Evolutionary conservation across 2,329 filamentous ascomycete genomes (phyloP).

Genomic region (Phyllosticta paracitricarpa): DNA sequence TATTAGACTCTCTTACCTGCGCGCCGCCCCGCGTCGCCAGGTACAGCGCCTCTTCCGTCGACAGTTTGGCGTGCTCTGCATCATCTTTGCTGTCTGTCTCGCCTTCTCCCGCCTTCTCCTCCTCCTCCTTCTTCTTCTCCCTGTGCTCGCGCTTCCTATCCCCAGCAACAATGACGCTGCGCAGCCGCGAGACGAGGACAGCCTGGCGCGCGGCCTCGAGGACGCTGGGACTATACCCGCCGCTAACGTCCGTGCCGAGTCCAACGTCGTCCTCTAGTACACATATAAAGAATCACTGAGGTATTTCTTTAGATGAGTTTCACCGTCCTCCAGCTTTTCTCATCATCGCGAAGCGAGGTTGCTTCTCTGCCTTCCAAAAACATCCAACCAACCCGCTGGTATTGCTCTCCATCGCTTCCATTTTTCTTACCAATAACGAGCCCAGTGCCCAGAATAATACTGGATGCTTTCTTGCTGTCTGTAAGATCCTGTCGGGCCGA

Average conservation of each 20-base stretch:
- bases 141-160: not conserved
- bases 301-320: too few relatives aligned
- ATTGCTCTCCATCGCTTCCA: too few relatives aligned
- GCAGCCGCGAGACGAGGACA: constrained; percentile 63
- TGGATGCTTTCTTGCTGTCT: too few relatives aligned
- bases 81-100: not conserved
- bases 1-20: constrained; percentile 36
- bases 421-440: too few relatives aligned
- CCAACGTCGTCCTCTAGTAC: constrained; percentile 48
- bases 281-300: too few relatives aligned
- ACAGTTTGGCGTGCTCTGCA: constrained; percentile 50
- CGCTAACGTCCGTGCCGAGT: constrained; percentile 82
- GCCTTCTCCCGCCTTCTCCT: not conserved
- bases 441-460: too few relatives aligned
- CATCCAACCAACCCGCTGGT: too few relatives aligned
- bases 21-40: constrained; percentile 85
- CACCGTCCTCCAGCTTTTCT: too few relatives aligned
- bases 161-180: constrained; percentile 44
- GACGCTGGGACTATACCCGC: constrained; percentile 73
- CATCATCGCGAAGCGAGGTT: too few relatives aligned
- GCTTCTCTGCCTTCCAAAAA: too few relatives aligned
- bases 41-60: constrained; percentile 78
- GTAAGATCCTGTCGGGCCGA: too few relatives aligned
- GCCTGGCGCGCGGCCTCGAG: constrained; percentile 78
- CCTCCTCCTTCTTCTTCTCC: not conserved